Base-by-base conservation (phyloP, 345 rosid genomes). In the Lepidium sativum region DNA sequence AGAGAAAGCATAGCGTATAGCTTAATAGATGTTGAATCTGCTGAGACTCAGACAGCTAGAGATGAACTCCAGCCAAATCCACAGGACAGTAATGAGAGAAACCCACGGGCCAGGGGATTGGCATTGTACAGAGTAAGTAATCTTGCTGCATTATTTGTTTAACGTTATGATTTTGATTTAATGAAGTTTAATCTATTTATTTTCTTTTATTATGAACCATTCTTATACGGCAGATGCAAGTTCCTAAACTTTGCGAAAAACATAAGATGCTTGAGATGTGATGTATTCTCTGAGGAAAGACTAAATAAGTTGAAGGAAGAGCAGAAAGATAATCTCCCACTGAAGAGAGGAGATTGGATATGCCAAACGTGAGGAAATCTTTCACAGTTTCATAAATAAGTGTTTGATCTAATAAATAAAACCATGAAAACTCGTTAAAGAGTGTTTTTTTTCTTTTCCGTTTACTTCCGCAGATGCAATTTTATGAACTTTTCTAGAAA, bases 331-430 rank as follows among this genome's bases (percentile, higher is more conserved):
- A 82, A 85, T 77, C 88, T 86, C 54, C 97, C 94, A 4, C 41
- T 85, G 70, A 92, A 92, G 83, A 87, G 82, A 77, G 98, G 97
- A 64, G 98, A 92, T 61, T 92, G 98, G 98, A 74, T 86, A 45
- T 92, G 96, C 57, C 80, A 77, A 55, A 80, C 75, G 96, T 92
- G 75, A 79, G 64, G 11, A 49, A 31, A 18, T 63, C 18, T 55
- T 45, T 52, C 27, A 20, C 45, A 31, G 23, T 55, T 48, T 58
- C 11, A 34, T 38, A 17, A 21, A 44, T 8, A 4, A 45, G 49
- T n/a, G n/a, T n/a, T n/a, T 43, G n/a, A 14, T 55, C 21, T 32
- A 31, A 56, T 39, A 49, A 38, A 47, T 25, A 25, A n/a, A 39
- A 14, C 34, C 25, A 45, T 35, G 56, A 44, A 11, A 29, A 2